Base-by-base conservation (phyloP, 1,139 yeast species). In the Candida glucosophila region DNA sequence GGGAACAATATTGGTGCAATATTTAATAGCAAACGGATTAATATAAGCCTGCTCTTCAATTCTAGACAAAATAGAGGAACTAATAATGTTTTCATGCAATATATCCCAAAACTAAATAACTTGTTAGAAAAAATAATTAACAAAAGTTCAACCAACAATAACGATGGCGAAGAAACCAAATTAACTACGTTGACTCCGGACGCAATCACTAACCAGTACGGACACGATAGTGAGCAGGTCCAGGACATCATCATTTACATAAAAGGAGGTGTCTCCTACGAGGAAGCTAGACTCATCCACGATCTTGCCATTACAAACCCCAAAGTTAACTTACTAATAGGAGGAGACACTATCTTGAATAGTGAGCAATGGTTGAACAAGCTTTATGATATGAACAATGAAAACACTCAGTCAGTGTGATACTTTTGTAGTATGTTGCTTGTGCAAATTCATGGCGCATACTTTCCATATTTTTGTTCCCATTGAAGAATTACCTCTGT, bases 241-340 rank as follows among this genome's bases (percentile, higher is more conserved):
- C 92, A 80, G 44, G 94, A 86, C 41, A 64, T 90, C 6, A 67
- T 90, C 9, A 68, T 90, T 2, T 90, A 81, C 47, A 61, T 88
- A 31, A 74, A 85, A 27, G 97, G 97, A 7, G 98, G 98, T 4
- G 79, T 73, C 3, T 90, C 97, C 0, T 86, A 75, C 45, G 97
- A 88, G 49, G 99, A 90, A 48, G 82, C 93, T 0, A 67, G 95
- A 30, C 54, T 86, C 22, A 76, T 86, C 4, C 73, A 82, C 30
- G 85, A 85, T 37, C 62, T 86, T 37, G 77, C 79, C 43, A 52
- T 52, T 12, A 52, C 67, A 11, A 55, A 71, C 68, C 38, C 64
- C 67, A 40, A 66, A 67, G 34, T 61, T 14, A 59, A 58, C 29
- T 29, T 61, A 10, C 65, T 85, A 2, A 58, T 88, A 14, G 98